phyloP scores from a whole-genome alignment of 306 rosid genomes.

The Datisca glomerata region DNA sequence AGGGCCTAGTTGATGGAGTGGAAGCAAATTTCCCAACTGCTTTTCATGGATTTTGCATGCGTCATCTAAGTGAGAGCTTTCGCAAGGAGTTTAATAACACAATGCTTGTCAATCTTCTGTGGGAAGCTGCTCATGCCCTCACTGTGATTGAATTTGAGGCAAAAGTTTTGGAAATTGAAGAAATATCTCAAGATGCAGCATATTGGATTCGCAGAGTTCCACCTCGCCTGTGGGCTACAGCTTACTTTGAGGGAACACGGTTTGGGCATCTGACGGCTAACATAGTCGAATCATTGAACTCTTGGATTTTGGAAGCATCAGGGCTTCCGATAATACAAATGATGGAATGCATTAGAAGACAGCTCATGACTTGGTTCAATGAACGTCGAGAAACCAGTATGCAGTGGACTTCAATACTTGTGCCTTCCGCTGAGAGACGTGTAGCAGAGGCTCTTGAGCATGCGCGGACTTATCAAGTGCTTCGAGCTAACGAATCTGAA shows the following conservation, averaged over 20 bases:
- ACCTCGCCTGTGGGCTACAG: conserved; percentile 39
- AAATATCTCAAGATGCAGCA: conserved; percentile 38
- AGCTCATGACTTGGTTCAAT: conserved; percentile 46
- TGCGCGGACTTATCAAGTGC: conserved; percentile 23
- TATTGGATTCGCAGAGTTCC: conserved; percentile 35
- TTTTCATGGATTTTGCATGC: conserved; percentile 46
- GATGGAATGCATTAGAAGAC: conserved; percentile 44
- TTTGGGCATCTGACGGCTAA: conserved; percentile 42
- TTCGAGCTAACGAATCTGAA: conserved; percentile 29
- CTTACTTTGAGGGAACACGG: conserved; percentile 41
- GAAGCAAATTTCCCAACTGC: conserved; percentile 38
- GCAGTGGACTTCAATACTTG: conserved; percentile 46
- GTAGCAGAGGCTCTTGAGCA: conserved; percentile 30
- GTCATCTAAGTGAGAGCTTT: conserved; percentile 33
- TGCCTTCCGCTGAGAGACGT: conserved; percentile 31
- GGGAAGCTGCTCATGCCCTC: conserved; percentile 45
- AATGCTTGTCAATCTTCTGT: conserved; percentile 25
- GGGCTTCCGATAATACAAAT: conserved; percentile 45
- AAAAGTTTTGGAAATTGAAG: conserved; percentile 29
- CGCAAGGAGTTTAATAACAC: conserved; percentile 34
- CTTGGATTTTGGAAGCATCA: conserved; percentile 38
- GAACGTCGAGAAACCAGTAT: conserved; percentile 43
- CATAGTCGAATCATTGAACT: conserved; percentile 25
- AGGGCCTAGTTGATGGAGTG: conserved; percentile 38
- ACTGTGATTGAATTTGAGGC: conserved; percentile 27